Conservation (phyloP, 148 eudicot genomes). For the Pharnaceum exiguum region DNA sequence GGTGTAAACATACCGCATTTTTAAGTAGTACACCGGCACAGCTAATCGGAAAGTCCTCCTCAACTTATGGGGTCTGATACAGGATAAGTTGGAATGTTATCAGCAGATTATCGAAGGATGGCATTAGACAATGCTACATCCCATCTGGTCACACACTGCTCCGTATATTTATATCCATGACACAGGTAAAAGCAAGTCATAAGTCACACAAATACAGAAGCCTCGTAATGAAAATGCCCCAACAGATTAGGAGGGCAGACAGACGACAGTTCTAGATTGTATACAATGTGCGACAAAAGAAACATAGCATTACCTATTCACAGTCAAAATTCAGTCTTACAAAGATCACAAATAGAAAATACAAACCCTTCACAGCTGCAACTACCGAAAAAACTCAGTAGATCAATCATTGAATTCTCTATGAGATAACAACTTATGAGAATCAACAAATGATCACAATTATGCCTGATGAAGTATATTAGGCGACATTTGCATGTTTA, state of each 20-base stretch:
- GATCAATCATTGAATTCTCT: no score
- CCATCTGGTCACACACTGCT: conserved; percentile 81
- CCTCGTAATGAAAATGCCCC: background rate
- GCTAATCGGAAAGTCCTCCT: conserved; percentile 85
- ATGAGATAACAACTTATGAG: no score
- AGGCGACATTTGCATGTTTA: no score
- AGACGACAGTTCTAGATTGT: background rate
- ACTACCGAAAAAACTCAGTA: no score
- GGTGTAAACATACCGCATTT: conserved; percentile 55
- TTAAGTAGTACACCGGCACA: conserved; percentile 95
- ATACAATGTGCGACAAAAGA: no score
- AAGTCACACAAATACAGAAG: background rate
- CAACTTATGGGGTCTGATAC: conserved; percentile 84
- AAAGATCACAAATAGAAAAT: no score
- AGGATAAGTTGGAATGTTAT: conserved; percentile 93
- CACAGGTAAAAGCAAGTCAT: conserved; percentile 1
- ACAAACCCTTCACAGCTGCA: no score
- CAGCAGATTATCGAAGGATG: conserved; percentile 80
- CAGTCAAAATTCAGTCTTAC: no score
- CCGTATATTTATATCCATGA: conserved; percentile 71
- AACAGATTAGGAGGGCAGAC: background rate
- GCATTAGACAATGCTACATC: conserved; percentile 99
- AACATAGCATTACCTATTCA: no score
- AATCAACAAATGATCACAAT: no score
- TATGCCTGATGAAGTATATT: no score